These are phyloP conservation scores for Eutrema japonicum DNA, from an alignment of 345 rosid species.

Conservation along the genomic window DNA sequence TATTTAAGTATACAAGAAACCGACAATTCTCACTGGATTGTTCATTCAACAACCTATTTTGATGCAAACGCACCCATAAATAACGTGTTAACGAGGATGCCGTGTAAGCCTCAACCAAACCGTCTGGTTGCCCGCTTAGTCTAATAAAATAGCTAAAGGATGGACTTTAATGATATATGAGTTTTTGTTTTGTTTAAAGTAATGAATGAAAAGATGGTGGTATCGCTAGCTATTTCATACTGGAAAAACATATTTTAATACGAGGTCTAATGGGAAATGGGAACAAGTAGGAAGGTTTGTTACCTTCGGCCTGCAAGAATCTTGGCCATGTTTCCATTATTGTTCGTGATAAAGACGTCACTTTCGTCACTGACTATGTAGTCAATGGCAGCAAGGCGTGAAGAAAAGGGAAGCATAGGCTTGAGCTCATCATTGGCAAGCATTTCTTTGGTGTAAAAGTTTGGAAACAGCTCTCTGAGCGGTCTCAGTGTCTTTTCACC, in stretches of 20 bases:
- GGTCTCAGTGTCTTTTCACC: slow-evolving; percentile 91
- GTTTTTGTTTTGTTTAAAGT: background rate
- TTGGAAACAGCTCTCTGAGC: slow-evolving; percentile 85
- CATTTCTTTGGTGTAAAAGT: slow-evolving; percentile 94
- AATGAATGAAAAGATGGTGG: background rate
- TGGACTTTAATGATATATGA: background rate
- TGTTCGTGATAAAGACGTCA: slow-evolving; percentile 92
- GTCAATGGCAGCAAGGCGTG: slow-evolving; percentile 93
- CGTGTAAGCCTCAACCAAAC: background rate
- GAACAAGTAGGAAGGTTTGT: slow-evolving; percentile 36
- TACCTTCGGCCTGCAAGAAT: slow-evolving; percentile 99
- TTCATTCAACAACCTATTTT: background rate
- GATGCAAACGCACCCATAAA: slow-evolving; percentile 1
- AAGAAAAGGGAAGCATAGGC: slow-evolving; percentile 78
- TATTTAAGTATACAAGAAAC: background rate
- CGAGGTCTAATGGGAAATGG: slow-evolving; percentile 2
- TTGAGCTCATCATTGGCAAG: slow-evolving; percentile 78
- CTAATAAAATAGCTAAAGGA: background rate
- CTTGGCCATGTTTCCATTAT: slow-evolving; percentile 99
- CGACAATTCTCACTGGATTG: background rate
- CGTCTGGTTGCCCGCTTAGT: background rate
- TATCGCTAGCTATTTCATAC: background rate
- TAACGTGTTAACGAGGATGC: background rate
- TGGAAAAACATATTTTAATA: background rate
- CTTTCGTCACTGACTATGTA: slow-evolving; percentile 93